Percentiles rank a stretch among this genome's conserved stretches.
Conservation (phyloP, 1,139 yeast genomes). For the Suhomyces kunorum region DNA sequence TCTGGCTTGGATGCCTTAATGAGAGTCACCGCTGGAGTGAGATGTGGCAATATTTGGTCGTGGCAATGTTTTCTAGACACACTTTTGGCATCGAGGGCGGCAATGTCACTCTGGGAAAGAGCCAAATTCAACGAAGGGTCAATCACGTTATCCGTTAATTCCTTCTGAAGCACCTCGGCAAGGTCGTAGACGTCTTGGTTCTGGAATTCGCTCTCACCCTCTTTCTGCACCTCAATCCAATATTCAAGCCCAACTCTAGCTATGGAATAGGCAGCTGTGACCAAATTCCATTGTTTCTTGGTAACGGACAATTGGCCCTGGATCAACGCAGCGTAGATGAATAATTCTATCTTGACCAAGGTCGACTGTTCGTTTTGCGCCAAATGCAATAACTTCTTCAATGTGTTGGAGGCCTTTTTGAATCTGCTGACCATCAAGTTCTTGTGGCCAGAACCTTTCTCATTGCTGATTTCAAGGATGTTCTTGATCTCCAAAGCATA, state of each 20-base stretch:
- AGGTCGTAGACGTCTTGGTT: slow-evolving; percentile 18
- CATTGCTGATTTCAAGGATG: slow-evolving; percentile 54
- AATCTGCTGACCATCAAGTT: slow-evolving; percentile 65
- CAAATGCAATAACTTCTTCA: slow-evolving; percentile 46
- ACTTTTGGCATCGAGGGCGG: slow-evolving; percentile 46
- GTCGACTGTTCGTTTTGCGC: slow-evolving; percentile 35
- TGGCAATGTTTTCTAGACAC: slow-evolving; percentile 47
- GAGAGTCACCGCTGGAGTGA: slow-evolving; percentile 38
- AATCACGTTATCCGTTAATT: slow-evolving; percentile 57
- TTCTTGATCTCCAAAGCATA: slow-evolving; percentile 66
- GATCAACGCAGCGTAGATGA: slow-evolving; percentile 58
- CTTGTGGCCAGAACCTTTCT: slow-evolving; percentile 41
- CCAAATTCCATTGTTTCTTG: slow-evolving; percentile 58
- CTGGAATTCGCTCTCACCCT: slow-evolving; percentile 6
- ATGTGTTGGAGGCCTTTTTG: slow-evolving; percentile 57
- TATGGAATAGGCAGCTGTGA: slow-evolving; percentile 54
- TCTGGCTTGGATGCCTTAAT: slow-evolving; percentile 42
- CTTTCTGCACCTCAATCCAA: slow-evolving; percentile 20
- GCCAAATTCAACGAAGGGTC: slow-evolving; percentile 71
- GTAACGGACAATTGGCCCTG: slow-evolving; percentile 61
- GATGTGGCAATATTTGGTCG: slow-evolving; percentile 36
- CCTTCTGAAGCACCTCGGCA: slow-evolving; percentile 51
- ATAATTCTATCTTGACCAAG: slow-evolving; percentile 53
- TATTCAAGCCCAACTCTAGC: slow-evolving; percentile 64
- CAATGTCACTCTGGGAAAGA: slow-evolving; percentile 41